A percentile compares a stretch with the other conserved stretches of the same genome.
Evolutionary conservation across 2,329 filamentous ascomycete genomes (phyloP).

Genomic region (Stagonosporopsis tanaceti): DNA sequence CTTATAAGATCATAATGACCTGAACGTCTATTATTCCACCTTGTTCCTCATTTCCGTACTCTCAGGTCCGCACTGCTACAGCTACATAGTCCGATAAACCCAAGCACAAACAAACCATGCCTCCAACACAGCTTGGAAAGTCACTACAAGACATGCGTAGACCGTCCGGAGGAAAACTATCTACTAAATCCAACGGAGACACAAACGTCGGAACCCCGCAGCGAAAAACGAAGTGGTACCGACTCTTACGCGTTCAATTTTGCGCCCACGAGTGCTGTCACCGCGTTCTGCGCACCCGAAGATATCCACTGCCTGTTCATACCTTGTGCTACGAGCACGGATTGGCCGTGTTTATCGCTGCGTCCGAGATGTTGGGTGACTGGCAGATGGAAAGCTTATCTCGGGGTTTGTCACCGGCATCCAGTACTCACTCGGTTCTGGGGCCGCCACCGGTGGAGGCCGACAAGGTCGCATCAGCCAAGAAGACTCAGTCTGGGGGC

Average conservation of each 20-base stretch:
- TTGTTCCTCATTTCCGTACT: background rate
- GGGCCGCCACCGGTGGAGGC: background rate
- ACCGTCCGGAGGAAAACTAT: background rate
- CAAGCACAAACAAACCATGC: background rate
- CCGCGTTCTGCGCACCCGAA: background rate
- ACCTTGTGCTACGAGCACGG: slow-evolving; percentile 1
- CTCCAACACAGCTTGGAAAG: background rate
- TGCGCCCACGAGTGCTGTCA: background rate
- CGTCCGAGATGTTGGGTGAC: background rate
- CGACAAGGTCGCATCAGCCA: background rate
- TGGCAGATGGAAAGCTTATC: background rate
- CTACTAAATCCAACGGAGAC: background rate
- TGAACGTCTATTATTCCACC: background rate
- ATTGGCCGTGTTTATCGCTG: background rate
- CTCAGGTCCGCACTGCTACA: no score
- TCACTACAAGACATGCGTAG: background rate
- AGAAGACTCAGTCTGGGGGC: background rate
- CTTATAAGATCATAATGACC: no score
- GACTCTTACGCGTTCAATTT: background rate
- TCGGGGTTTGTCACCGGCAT: background rate
- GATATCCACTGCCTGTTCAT: background rate
- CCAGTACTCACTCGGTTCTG: no score
- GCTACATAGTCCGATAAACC: background rate
- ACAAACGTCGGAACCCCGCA: background rate
- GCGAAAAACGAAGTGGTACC: background rate